Base-by-base conservation (phyloP, 371 early-diverging fungal genomes). In the Mortierella sp. region DNA sequence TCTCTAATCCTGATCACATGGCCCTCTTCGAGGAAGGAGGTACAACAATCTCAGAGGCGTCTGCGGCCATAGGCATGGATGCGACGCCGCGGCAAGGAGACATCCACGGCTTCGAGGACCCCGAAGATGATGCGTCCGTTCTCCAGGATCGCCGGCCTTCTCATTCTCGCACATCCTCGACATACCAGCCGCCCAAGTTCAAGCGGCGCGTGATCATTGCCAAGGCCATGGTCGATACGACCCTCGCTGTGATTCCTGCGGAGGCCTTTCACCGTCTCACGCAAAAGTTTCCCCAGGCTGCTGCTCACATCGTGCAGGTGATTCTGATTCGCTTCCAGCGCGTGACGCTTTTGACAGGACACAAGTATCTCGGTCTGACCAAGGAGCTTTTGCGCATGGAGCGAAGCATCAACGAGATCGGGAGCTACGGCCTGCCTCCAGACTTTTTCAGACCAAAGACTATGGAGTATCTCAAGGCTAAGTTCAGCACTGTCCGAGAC, bases 301-400 rank as follows among this genome's bases (percentile, higher is more conserved):
- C 94, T 2, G 95, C 97, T 21, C 97, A 97, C 65, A 96, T 99
- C 50, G 92, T 94, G 2, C 97, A 96, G 69, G 97, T 98, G 39
- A 96, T 99, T 55, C 76, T 99, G 55, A 95, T 97, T 2, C 88
- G 98, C 23, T 95, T 98, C 76, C 96, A 97, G 76, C 87, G 99
- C 3, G 98, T 97, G 37, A 97, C 98, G 0, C 89, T 97, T 69
- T 86, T 92, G 69, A 95, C 97, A 7, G 89, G 97, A 60, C 90
- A 95, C 73, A 89, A 92, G 34, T 99, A 97, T 68, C 87, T 99
- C 4, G 96, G 95, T 4, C 76, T 97, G 51, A 91, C 93, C n/a
- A 89, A 92, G 51, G 96, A 96, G 59, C 83, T 97, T 3, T 80
- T 97, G 32, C 82, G 88, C 21, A 87, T 96, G 50, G 96, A 97